These are phyloP conservation scores for Candida michaelii DNA, from an alignment of 805 yeast genomes.

Conservation along the genomic window DNA sequence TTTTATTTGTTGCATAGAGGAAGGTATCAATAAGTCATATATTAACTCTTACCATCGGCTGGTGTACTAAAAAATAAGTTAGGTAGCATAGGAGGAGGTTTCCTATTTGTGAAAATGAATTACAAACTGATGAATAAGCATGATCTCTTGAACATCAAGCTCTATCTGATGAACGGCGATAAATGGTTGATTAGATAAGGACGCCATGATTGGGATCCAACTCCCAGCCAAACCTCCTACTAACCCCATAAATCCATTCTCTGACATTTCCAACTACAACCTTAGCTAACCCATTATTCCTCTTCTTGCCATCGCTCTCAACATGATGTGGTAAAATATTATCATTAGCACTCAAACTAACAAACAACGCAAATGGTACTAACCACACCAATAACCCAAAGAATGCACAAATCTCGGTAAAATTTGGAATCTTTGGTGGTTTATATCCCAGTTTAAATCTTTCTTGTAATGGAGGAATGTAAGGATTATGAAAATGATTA, in stretches of 20 bases:
- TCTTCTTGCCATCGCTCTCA: constrained; percentile 28
- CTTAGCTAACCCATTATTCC: constrained; percentile 62
- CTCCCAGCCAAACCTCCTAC: constrained; percentile 65
- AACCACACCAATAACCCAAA: constrained; percentile 94
- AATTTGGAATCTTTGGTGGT: constrained; percentile 72
- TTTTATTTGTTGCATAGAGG: no score
- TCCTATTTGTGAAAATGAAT: no score
- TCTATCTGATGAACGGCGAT: no score
- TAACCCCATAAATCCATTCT: constrained; percentile 43
- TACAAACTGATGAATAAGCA: no score
- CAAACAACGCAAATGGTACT: constrained; percentile 88
- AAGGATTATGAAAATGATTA: constrained; percentile 70
- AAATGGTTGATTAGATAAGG: constrained; percentile 39
- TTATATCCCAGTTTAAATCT: constrained; percentile 57
- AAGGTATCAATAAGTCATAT: no score
- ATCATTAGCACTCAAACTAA: constrained; percentile 89
- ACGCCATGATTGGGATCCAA: constrained; percentile 57
- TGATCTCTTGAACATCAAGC: no score
- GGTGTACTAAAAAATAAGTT: no score
- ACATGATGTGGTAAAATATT: constrained; percentile 69
- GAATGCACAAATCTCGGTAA: constrained; percentile 90
- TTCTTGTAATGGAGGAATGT: constrained; percentile 66
- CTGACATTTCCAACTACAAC: constrained; percentile 56
- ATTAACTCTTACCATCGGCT: no score
- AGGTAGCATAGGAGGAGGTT: no score